A percentile compares a stretch with the other conserved stretches of the same genome.
phyloP scores from a whole-genome alignment of 2,329 filamentous ascomycete species.

The Paracoccidioides lutzii region DNA sequence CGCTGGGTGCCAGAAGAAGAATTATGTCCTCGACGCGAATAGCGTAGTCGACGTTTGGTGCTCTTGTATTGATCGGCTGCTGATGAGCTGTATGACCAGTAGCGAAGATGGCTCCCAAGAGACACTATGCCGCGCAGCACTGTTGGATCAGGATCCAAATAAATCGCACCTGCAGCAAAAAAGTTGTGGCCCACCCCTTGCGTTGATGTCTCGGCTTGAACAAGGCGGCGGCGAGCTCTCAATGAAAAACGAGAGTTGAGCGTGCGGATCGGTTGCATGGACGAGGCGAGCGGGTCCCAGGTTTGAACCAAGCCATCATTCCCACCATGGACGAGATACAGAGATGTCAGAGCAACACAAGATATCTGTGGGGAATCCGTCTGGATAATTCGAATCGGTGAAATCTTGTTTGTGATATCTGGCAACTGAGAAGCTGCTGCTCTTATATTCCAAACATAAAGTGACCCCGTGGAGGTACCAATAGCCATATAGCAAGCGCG shows the following conservation, averaged over 20 bases:
- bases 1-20: slow-evolving; percentile 39
- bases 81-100: slow-evolving; percentile 86
- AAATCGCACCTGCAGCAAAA: slow-evolving; percentile 70
- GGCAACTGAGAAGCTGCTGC: slow-evolving; percentile 45
- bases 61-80: slow-evolving; percentile 58
- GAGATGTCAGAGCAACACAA: slow-evolving; percentile 64
- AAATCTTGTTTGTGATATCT: slow-evolving; percentile 45
- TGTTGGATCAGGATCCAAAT: slow-evolving; percentile 76
- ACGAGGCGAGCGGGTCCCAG: slow-evolving; percentile 90
- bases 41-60: slow-evolving; percentile 65
- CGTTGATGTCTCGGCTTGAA: slow-evolving; percentile 54
- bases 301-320: slow-evolving; percentile 91
- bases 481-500: slow-evolving; percentile 67
- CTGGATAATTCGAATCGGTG: slow-evolving; percentile 67
- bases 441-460: slow-evolving; percentile 77
- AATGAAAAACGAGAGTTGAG: slow-evolving; percentile 75
- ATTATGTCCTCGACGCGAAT: slow-evolving; percentile 53
- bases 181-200: slow-evolving; percentile 60
- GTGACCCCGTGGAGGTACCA: slow-evolving; percentile 64
- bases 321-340: slow-evolving; percentile 85
- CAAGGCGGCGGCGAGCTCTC: slow-evolving; percentile 62
- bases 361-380: slow-evolving; percentile 85
- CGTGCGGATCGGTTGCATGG: slow-evolving; percentile 63
- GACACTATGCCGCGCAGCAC: slow-evolving; percentile 75
- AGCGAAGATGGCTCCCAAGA: slow-evolving; percentile 74